A percentile compares a stretch with the other conserved stretches of the same genome.
These are phyloP conservation scores for Scleroderma bovista DNA, from an alignment of 768 basidiomycete genomes.

Conservation along the genomic window DNA sequence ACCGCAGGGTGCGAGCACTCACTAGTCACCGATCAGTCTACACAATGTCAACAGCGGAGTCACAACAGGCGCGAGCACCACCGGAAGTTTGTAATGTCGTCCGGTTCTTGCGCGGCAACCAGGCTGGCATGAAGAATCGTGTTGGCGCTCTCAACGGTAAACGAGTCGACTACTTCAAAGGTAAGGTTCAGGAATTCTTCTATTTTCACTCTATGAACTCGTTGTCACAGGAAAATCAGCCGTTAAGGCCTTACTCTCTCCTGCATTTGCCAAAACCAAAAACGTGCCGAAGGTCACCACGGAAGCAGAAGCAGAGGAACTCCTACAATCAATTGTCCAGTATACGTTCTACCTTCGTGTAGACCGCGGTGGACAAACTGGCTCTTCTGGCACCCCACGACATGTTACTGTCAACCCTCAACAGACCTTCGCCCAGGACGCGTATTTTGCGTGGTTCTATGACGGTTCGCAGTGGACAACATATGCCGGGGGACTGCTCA, in stretches of 20 bases:
- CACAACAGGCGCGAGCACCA: constrained; percentile 73
- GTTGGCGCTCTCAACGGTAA: constrained; percentile 92
- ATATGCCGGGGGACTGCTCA: constrained; percentile 81
- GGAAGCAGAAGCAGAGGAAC: constrained; percentile 67
- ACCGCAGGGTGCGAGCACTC: neutral
- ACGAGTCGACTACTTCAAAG: constrained; percentile 97
- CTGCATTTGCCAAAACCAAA: constrained; percentile 86
- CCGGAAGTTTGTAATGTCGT: constrained; percentile 77
- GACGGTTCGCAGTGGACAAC: constrained; percentile 92
- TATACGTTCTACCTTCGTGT: constrained; percentile 92
- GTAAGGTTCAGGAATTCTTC: constrained; percentile 37
- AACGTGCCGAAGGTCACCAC: constrained; percentile 66
- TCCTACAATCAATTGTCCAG: constrained; percentile 68
- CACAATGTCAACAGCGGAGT: constrained; percentile 44
- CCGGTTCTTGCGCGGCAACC: constrained; percentile 81
- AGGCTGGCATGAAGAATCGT: constrained; percentile 82
- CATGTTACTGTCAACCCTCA: constrained; percentile 69
- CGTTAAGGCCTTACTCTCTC: constrained; percentile 84
- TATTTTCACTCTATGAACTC: neutral
- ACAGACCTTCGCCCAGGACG: constrained; percentile 70
- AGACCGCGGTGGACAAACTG: constrained; percentile 55
- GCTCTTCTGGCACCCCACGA: constrained; percentile 63
- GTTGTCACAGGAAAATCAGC: constrained; percentile 75
- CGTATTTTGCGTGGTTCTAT: constrained; percentile 97
- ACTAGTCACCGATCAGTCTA: no score